phyloP scores from a whole-genome alignment of 805 yeast species.

The Pichia kluyveri region DNA sequence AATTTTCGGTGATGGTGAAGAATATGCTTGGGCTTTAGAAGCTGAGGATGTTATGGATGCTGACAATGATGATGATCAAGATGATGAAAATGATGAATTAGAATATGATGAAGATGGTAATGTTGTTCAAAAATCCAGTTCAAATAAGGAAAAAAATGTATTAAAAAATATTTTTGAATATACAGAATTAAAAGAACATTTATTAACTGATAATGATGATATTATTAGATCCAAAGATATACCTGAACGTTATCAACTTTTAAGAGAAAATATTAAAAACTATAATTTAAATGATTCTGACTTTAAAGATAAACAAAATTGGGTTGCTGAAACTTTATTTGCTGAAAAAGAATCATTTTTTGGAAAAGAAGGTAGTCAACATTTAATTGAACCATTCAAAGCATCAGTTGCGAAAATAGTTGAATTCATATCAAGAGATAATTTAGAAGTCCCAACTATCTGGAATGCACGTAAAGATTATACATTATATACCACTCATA shows the following conservation, averaged over 20 bases:
- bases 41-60: constrained; percentile 65
- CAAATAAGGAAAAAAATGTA: constrained; percentile 35
- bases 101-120: constrained; percentile 32
- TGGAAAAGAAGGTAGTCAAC: constrained; percentile 25
- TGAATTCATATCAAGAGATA: constrained; percentile 65
- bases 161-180: constrained; percentile 91
- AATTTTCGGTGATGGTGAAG: constrained; percentile 94
- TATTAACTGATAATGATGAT: constrained; percentile 90
- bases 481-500: constrained; percentile 43
- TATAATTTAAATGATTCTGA: constrained; percentile 66
- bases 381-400: constrained; percentile 43
- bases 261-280: constrained; percentile 57
- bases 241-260: constrained; percentile 85
- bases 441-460: constrained; percentile 87
- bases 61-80: constrained; percentile 44
- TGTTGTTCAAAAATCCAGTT: constrained; percentile 21
- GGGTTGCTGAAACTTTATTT: constrained; percentile 65
- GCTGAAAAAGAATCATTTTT: constrained; percentile 44
- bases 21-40: constrained; percentile 96
- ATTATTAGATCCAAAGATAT: constrained; percentile 75
- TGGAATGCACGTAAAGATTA: constrained; percentile 95
- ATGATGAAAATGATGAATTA: constrained; percentile 25
- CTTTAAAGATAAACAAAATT: constrained; percentile 60
- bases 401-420: constrained; percentile 64
- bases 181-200: constrained; percentile 80